Evolutionary conservation across 108 stramenopile species (phyloP).

Genomic region (Thalassiosira profunda): DNA sequence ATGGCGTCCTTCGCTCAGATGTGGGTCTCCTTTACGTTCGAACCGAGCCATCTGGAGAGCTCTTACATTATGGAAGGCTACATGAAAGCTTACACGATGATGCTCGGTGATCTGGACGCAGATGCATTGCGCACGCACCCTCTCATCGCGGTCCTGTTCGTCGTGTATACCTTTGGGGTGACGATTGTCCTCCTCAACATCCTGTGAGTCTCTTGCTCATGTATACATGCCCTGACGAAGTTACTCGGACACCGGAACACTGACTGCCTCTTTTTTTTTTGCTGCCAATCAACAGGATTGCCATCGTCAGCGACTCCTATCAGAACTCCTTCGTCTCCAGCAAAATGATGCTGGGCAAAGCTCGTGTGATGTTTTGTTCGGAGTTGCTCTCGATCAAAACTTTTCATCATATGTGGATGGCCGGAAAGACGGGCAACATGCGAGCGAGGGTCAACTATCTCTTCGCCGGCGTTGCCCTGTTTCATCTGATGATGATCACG

Average conservation of each 20-base stretch:
- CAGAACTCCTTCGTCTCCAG: constrained; percentile 1
- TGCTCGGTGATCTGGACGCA: constrained; percentile 15
- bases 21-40: not conserved
- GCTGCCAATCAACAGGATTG: too few relatives aligned
- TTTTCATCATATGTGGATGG: not conserved
- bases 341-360: constrained; percentile 19
- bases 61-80: not conserved
- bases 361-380: constrained; percentile 5
- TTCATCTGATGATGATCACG: not conserved
- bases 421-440: not conserved
- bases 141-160: constrained; percentile 8
- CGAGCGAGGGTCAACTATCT: not conserved
- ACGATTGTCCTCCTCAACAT: constrained; percentile 15
- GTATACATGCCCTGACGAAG: not conserved
- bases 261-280: not conserved
- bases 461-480: not conserved
- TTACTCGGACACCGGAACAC: not conserved
- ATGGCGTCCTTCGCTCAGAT: constrained; percentile 56
- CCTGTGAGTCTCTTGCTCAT: not conserved
- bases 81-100: not conserved
- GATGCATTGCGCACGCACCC: constrained; percentile 8
- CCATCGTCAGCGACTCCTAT: constrained; percentile 24
- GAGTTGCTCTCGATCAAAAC: constrained; percentile 2
- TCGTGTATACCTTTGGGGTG: constrained; percentile 19
- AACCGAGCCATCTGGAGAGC: not conserved